A percentile compares a stretch with the other conserved stretches of the same genome.
phyloP scores from a whole-genome alignment of 345 rosid species.

The Crucihimalaya himalaica region DNA sequence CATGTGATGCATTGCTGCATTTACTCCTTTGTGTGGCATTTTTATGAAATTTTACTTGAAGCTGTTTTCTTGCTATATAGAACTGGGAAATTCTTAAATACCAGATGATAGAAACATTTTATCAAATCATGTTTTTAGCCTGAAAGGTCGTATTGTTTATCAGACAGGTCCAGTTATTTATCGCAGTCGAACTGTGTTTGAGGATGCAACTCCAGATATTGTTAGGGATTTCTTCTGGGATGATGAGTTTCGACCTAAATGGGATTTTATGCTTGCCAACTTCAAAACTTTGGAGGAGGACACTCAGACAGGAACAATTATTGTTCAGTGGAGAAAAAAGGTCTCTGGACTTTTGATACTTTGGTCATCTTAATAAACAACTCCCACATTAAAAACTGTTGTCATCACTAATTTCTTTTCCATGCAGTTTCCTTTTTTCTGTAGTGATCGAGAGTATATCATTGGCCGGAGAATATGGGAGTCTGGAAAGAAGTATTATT shows the following conservation, averaged over 20 bases:
- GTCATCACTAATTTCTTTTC: slow-evolving; percentile 3
- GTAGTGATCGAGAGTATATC: slow-evolving; percentile 95
- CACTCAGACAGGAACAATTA: slow-evolving; percentile 72
- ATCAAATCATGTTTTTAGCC: background rate
- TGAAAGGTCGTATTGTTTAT: slow-evolving; percentile 45
- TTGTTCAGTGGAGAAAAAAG: slow-evolving; percentile 93
- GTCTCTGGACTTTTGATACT: slow-evolving; percentile 39
- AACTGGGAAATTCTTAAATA: background rate
- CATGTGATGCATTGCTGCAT: background rate
- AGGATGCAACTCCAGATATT: slow-evolving; percentile 85
- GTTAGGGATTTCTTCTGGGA: slow-evolving; percentile 99
- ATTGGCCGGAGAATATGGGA: slow-evolving; percentile 96
- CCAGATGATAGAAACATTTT: background rate
- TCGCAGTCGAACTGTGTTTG: slow-evolving; percentile 89
- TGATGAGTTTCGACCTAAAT: slow-evolving; percentile 90
- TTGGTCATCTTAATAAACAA: background rate
- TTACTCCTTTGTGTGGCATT: background rate
- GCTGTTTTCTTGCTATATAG: background rate
- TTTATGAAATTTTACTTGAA: background rate
- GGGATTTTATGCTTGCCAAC: slow-evolving; percentile 94
- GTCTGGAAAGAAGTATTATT: slow-evolving; percentile 72
- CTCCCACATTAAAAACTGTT: background rate
- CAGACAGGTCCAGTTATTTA: slow-evolving; percentile 76
- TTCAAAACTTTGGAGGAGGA: slow-evolving; percentile 72
- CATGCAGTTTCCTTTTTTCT: slow-evolving; percentile 96